phyloP scores from a whole-genome alignment of 2,329 filamentous ascomycete genomes.

The Venturia oleaginea region DNA sequence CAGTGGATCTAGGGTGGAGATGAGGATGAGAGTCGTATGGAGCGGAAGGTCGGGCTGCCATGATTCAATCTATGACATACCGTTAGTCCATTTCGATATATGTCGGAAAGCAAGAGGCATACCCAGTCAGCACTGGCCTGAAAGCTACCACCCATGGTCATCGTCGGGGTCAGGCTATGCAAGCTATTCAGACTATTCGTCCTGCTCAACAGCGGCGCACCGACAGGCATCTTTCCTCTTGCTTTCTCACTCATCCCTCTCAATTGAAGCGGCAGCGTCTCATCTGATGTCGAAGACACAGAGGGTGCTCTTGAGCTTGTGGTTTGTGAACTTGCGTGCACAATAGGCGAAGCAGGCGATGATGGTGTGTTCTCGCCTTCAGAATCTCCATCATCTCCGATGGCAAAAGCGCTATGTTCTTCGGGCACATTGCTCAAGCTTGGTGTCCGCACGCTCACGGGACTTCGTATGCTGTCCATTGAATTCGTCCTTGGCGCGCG shows the following conservation, averaged over 20 bases:
- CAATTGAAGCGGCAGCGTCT: conserved; percentile 71
- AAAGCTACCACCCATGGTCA: conserved; percentile 53
- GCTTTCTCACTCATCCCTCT: conserved; percentile 97
- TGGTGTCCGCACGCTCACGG: conserved; percentile 46
- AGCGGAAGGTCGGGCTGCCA: conserved; percentile 90
- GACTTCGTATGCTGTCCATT: conserved; percentile 58
- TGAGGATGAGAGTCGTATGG: conserved; percentile 73
- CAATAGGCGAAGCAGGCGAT: background rate
- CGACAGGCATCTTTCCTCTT: conserved; percentile 86
- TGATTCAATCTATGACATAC: conserved; percentile 59
- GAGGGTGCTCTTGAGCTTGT: conserved; percentile 56
- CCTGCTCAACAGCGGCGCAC: conserved; percentile 70
- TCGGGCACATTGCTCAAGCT: conserved; percentile 61
- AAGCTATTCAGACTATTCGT: conserved; percentile 86
- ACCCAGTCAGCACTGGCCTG: conserved; percentile 70
- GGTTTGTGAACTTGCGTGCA: conserved; percentile 6
- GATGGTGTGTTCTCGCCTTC: conserved; percentile 48
- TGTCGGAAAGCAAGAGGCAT: conserved; percentile 20
- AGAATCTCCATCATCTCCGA: conserved; percentile 70
- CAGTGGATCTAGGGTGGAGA: conserved; percentile 49
- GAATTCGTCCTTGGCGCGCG: conserved; percentile 46
- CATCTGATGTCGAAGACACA: conserved; percentile 54
- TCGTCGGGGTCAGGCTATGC: conserved; percentile 51
- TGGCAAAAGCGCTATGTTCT: conserved; percentile 74
- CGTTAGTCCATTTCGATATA: background rate